Evolutionary conservation across 805 yeast genomes (phyloP).

Genomic region (Tetrapisispora fleetii): DNA sequence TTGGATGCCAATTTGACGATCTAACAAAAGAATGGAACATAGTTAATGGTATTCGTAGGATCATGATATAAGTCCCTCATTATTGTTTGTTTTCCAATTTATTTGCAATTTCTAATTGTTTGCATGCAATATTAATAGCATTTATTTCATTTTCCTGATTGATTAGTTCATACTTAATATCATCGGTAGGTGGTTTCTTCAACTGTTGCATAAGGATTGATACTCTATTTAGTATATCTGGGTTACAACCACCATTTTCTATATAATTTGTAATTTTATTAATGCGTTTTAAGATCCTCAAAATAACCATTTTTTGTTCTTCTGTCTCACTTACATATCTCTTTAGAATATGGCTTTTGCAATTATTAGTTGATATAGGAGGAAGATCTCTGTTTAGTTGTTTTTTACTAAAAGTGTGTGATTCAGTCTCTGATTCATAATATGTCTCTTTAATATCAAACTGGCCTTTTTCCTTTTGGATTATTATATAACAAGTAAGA

Average conservation of each 20-base stretch:
- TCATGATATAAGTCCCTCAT: conserved; percentile 43
- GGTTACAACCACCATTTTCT: conserved; percentile 3
- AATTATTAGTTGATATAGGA: neutral
- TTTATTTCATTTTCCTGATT: conserved; percentile 21
- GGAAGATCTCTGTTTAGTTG: neutral
- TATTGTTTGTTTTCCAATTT: neutral
- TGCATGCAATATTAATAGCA: conserved; percentile 16
- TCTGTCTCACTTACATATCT: conserved; percentile 4
- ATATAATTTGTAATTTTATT: conserved; percentile 16
- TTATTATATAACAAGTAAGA: neutral
- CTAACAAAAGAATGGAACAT: conserved; percentile 56
- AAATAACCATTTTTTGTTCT: neutral
- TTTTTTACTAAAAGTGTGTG: neutral
- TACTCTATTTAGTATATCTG: conserved; percentile 11
- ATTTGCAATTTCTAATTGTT: conserved; percentile 20
- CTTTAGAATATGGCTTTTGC: neutral
- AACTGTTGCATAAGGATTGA: conserved; percentile 16
- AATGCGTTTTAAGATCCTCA: conserved; percentile 9
- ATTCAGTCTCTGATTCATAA: neutral
- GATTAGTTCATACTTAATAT: conserved; percentile 18
- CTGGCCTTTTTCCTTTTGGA: neutral
- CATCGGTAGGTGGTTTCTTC: conserved; percentile 14
- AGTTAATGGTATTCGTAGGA: conserved; percentile 64
- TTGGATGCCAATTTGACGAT: conserved; percentile 62
- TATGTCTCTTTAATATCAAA: neutral